Conservation (phyloP, 331 rosid species). For the Malus hybrid region DNA sequence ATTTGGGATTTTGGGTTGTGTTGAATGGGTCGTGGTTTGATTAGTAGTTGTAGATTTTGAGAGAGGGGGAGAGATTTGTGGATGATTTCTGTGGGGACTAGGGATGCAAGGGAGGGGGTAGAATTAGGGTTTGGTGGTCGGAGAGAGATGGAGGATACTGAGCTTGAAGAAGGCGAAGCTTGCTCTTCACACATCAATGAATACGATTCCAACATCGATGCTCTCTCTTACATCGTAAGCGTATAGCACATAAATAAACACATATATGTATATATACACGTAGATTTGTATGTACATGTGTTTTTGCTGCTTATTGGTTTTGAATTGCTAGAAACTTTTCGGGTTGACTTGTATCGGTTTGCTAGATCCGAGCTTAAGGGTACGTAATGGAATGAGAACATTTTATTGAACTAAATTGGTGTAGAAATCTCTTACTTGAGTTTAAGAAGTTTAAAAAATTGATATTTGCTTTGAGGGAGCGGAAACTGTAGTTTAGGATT, state of each 20-base stretch:
- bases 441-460: neutral
- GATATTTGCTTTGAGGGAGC: neutral
- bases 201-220: constrained; percentile 55
- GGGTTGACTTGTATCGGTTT: constrained; percentile 32
- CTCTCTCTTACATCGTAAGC: constrained; percentile 83
- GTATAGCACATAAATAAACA: neutral
- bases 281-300: neutral
- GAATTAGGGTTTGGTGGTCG: constrained; percentile 57
- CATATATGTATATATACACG: neutral
- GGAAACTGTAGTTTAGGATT: neutral
- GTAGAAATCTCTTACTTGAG: neutral
- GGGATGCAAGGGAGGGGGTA: constrained; percentile 79
- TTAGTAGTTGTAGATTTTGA: constrained; percentile 28
- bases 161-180: constrained; percentile 95
- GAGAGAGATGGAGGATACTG: constrained; percentile 67
- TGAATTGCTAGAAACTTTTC: constrained; percentile 4
- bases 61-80: constrained; percentile 26
- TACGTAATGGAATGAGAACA: neutral
- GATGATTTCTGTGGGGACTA: constrained; percentile 66
- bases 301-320: constrained; percentile 10
- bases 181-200: constrained; percentile 61
- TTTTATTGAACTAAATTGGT: neutral
- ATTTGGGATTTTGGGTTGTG: constrained; percentile 5
- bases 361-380: constrained; percentile 37
- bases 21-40: constrained; percentile 38